A percentile compares a stretch with the other conserved stretches of the same genome.
Conservation (phyloP, 2,329 filamentous ascomycete species). For the Ceratocystis albifundus region DNA sequence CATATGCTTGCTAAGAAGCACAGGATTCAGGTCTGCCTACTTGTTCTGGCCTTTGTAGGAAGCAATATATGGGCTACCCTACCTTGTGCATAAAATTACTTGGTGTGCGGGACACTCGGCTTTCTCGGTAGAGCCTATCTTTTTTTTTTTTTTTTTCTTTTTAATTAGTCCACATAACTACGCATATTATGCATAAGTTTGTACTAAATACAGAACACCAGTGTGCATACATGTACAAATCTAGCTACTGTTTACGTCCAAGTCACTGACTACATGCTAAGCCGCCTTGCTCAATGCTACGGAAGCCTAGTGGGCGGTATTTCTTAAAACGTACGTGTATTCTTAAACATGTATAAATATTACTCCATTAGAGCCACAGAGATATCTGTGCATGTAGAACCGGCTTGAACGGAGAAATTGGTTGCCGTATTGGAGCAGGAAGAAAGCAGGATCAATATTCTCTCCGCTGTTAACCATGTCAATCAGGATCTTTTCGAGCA, state of each 20-base stretch:
- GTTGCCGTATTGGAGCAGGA: neutral
- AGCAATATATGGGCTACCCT: too few species aligned
- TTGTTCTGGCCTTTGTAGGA: too few species aligned
- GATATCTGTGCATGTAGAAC: neutral
- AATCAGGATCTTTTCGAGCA: neutral
- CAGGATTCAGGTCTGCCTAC: too few species aligned
- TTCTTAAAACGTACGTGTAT: neutral
- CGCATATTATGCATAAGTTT: too few species aligned
- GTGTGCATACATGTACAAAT: too few species aligned
- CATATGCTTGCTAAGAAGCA: too few species aligned
- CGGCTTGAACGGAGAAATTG: neutral
- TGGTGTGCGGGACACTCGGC: too few species aligned
- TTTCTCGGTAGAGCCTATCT: neutral
- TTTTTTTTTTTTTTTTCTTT: neutral
- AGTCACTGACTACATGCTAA: neutral
- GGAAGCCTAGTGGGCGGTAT: neutral
- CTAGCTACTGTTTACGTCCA: neutral
- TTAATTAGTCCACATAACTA: too few species aligned
- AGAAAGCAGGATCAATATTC: slow-evolving; percentile 5
- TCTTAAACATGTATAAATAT: slow-evolving; percentile 2
- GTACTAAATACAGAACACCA: too few species aligned
- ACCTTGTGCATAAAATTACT: too few species aligned
- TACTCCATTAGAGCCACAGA: neutral
- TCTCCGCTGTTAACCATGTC: neutral
- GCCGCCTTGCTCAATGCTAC: neutral